Evolutionary conservation across 805 yeast species (phyloP).

Genomic region (Saccharomycopsis capsularis): DNA sequence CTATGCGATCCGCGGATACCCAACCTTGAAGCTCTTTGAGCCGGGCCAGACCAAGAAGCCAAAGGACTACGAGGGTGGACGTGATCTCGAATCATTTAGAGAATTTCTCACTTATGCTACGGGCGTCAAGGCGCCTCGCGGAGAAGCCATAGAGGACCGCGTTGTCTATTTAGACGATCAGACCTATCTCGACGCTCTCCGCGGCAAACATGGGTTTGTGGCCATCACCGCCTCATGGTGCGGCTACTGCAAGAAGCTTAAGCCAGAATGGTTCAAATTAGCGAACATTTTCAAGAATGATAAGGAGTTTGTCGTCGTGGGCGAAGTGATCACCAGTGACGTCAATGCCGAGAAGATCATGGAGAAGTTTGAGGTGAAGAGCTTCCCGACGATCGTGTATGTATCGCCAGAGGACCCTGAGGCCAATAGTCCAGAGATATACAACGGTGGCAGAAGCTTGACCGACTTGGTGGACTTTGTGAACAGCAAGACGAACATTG

Average conservation of each 20-base stretch:
- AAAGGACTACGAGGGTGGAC: conserved; percentile 39
- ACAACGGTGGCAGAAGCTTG: conserved; percentile 36
- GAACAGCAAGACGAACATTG: conserved; percentile 32
- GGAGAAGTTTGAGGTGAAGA: conserved; percentile 34
- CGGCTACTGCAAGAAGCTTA: conserved; percentile 43
- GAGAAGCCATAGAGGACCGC: conserved; percentile 25
- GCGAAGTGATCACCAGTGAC: conserved; percentile 37
- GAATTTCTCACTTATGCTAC: conserved; percentile 39
- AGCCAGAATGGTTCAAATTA: conserved; percentile 41
- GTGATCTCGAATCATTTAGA: conserved; percentile 40
- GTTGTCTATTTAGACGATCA: conserved; percentile 30
- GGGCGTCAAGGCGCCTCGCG: conserved; percentile 28
- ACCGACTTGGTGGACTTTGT: conserved; percentile 51
- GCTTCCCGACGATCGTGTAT: conserved; percentile 46
- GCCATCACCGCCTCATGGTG: conserved; percentile 52
- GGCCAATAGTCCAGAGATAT: conserved; percentile 26
- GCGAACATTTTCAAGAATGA: conserved; percentile 38
- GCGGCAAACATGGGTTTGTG: conserved; percentile 31
- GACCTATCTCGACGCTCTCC: conserved; percentile 35
- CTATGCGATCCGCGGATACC: conserved; percentile 42
- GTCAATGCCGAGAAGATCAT: conserved; percentile 38
- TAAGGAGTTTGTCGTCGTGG: conserved; percentile 34
- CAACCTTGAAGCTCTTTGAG: conserved; percentile 41
- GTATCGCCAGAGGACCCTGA: conserved; percentile 34
- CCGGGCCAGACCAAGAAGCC: conserved; percentile 40